Conservation (phyloP, 176 grass and related monocot genomes). For the Otatea glauca region DNA sequence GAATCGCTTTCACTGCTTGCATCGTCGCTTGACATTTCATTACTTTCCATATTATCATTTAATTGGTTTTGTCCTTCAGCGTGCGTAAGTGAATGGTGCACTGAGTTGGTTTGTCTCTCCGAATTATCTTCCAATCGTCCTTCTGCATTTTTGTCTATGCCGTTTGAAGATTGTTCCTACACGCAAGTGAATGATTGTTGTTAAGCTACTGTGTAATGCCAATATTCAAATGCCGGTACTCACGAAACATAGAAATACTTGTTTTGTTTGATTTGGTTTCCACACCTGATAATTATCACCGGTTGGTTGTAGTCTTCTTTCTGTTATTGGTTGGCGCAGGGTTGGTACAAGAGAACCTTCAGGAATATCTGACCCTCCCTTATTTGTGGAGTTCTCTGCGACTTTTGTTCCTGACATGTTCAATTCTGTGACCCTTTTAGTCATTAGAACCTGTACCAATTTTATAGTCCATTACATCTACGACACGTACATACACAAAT, state of each 20-base stretch:
- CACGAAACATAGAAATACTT: not conserved
- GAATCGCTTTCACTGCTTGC: constrained; percentile 35
- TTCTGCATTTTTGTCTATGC: constrained; percentile 14
- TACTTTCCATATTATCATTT: constrained; percentile 31
- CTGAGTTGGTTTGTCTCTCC: not conserved
- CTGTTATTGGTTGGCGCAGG: not conserved
- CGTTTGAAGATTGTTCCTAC: constrained; percentile 29
- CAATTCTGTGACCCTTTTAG: constrained; percentile 6
- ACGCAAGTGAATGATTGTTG: not conserved
- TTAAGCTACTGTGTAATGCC: constrained; percentile 19
- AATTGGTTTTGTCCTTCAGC: constrained; percentile 28
- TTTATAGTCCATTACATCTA: not conserved
- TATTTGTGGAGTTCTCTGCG: not conserved
- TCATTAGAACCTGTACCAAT: not conserved
- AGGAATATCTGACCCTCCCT: not conserved
- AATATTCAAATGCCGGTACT: not conserved
- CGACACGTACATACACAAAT: not conserved
- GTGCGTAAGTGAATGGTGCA: constrained; percentile 1
- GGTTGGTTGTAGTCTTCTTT: not conserved
- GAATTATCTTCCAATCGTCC: not conserved
- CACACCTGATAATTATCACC: constrained; percentile 27
- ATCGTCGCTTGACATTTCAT: constrained; percentile 15
- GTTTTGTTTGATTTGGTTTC: not conserved
- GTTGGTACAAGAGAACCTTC: not conserved
- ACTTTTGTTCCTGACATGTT: not conserved